Evolutionary conservation across 2,329 filamentous ascomycete genomes (phyloP), one percentile per base, ranked within the genome.

Genomic region (Fonsecaea erecta): DNA sequence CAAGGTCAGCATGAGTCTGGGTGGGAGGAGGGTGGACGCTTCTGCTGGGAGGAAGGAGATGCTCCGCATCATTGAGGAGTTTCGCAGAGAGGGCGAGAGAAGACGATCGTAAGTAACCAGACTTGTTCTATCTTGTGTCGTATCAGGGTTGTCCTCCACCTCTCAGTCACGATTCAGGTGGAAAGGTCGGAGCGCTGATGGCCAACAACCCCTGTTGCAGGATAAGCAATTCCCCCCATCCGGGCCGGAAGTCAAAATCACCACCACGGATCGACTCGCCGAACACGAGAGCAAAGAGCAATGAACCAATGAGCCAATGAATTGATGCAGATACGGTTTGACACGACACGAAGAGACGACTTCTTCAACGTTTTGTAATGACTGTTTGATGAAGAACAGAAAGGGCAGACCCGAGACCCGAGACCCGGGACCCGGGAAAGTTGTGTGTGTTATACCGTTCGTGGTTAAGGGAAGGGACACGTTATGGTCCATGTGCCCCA

Each of bases 1-100:
- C 76, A 97, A 96, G 79, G 90, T 98, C 12, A 93, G 88, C 68
- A 98, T 99, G 95, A 95, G 91, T 74, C 90, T 98, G 85, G 88
- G 86, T 4, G 91, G 91, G 26, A 93, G 92, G 75, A 85, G 90
- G 73, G 88, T 98, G 57, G 91, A 97, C 79, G 92, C 92, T 3
- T 80, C 81, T 51, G 88, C 89, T 4, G 92, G 91, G 1, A 84
- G 95, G 60, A 96, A 96, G 77, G 92, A 97, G 77, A 98, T 99
- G 87, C 78, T 96, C 69, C 88, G 87, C 74, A 93, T 95, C 40
- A 96, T 98, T 70, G 92, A 97, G 72, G 88, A 84, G 37, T 86
- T 96, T 73, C 87, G 93, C 65, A 93, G 93, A 76, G 93, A 97
- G 77, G 94, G 91, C 24, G 91, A 96, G 78, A 85, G 91, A 71